A percentile compares a stretch with the other conserved stretches of the same genome.
These are phyloP conservation scores for Saturnispora gosingensis DNA, from an alignment of 805 yeast genomes.

Conservation along the genomic window DNA sequence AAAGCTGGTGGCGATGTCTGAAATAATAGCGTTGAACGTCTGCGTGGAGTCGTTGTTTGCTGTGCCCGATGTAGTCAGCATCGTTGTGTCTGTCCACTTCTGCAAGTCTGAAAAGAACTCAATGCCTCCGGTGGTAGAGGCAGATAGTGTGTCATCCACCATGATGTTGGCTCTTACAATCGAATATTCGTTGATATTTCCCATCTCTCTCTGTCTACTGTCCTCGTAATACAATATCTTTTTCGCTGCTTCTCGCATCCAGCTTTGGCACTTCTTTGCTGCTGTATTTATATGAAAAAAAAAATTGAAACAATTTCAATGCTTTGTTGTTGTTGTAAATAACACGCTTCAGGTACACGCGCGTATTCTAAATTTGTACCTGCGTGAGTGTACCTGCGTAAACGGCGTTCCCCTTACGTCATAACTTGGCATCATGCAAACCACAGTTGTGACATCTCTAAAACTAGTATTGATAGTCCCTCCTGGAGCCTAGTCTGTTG, in stretches of 20 bases:
- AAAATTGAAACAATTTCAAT: neutral
- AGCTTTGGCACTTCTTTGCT: neutral
- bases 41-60: neutral
- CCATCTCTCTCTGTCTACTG: neutral
- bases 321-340: neutral
- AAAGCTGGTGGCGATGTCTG: neutral
- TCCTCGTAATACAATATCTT: neutral
- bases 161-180: neutral
- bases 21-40: neutral
- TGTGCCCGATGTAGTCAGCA: neutral
- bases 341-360: conserved; percentile 1
- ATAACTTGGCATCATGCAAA: neutral
- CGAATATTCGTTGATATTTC: neutral
- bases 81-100: neutral
- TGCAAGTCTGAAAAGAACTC: neutral
- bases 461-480: conserved; percentile 30
- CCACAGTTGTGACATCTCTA: no score
- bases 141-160: neutral
- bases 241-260: neutral
- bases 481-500: conserved; percentile 61
- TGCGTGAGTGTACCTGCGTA: neutral
- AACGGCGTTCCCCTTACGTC: neutral
- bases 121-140: neutral
- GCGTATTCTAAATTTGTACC: neutral
- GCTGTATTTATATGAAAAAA: neutral